Evolutionary conservation across 805 yeast genomes (phyloP).

Genomic region (Wickerhamomyces bovis): DNA sequence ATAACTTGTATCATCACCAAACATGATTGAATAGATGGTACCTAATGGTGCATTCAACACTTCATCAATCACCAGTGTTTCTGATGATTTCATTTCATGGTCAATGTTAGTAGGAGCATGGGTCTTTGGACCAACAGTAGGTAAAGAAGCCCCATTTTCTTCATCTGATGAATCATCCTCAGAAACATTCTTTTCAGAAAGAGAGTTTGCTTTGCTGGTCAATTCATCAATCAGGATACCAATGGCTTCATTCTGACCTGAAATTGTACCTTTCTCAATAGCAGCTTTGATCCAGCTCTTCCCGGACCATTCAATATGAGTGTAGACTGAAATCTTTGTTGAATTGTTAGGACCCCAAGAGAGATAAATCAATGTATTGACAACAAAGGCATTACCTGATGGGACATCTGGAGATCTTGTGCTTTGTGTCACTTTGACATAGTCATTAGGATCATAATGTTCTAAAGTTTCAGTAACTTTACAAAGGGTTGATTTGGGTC

Average conservation of each 20-base stretch:
- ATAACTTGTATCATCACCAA: slow-evolving; percentile 54
- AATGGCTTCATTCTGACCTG: slow-evolving; percentile 63
- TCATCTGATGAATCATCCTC: slow-evolving; percentile 16
- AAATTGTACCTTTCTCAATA: slow-evolving; percentile 66
- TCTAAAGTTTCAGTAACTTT: slow-evolving; percentile 54
- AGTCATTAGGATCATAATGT: slow-evolving; percentile 41
- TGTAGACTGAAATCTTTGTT: slow-evolving; percentile 48
- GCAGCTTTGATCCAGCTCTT: slow-evolving; percentile 76
- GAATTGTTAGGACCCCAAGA: slow-evolving; percentile 57
- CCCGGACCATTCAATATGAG: slow-evolving; percentile 63
- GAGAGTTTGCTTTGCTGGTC: slow-evolving; percentile 5
- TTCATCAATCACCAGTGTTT: slow-evolving; percentile 46
- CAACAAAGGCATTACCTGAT: slow-evolving; percentile 61
- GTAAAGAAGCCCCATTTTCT: slow-evolving; percentile 17
- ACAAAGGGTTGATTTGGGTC: slow-evolving; percentile 73
- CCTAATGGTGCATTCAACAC: slow-evolving; percentile 61
- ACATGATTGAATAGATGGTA: slow-evolving; percentile 48
- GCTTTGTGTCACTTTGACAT: slow-evolving; percentile 45
- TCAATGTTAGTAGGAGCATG: slow-evolving; percentile 41
- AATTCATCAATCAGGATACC: slow-evolving; percentile 41
- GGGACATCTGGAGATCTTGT: slow-evolving; percentile 83
- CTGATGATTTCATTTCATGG: slow-evolving; percentile 41
- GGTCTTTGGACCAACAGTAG: slow-evolving; percentile 29
- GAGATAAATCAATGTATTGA: slow-evolving; percentile 49
- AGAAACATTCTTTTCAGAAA: slow-evolving; percentile 9